Base-by-base conservation (phyloP, 106 monocot species). In the Allium sativum region DNA sequence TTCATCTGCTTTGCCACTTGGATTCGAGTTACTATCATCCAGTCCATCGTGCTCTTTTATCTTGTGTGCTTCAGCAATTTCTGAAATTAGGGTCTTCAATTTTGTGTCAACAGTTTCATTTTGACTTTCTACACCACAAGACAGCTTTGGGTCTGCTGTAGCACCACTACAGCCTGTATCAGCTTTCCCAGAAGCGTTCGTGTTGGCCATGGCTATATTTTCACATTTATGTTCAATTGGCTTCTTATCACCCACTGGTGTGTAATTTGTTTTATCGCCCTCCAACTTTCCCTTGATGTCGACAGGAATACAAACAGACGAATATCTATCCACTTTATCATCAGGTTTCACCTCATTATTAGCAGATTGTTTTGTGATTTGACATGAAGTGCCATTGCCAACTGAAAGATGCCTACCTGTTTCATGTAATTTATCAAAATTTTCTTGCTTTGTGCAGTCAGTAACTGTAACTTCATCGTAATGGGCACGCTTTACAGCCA, bases 391-490 rank as follows among this genome's bases (percentile, higher is more conserved):
- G 21, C 10, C 11, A 55, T 21, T 20, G 46, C 70, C 57, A 80
- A 56, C 13, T 40, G 58, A 9, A 45, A 51, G 21, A 6, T 48
- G 19, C 21, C 10, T 44, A 10, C 46, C 47, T 14, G 42, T 15
- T 2, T 56, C 46, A 40, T 59, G 72, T 18, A 64, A 12, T 11
- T 56, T 73, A 62, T 84, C 80, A 48, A 8, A 40, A n/a, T 71
- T 62, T 9, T 21, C 77, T 42, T 63, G 50, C 60, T 80, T 80
- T 21, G 41, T 57, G 43, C 59, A 73, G 18, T 64, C 51, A 56
- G 12, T 12, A 61, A 65, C 69, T 45, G 53, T 68, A 85, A 11
- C 55, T 15, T 85, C 68, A 51, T 68, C 58, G n/a, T 43, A 60
- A 40, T 43, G 53, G 15, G 53, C 42, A 65, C 41, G 46, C 69